Evolutionary conservation across 257 asterid genomes (phyloP), one percentile per base, ranked within the genome.

Genomic region (Anisodus tanguticus): DNA sequence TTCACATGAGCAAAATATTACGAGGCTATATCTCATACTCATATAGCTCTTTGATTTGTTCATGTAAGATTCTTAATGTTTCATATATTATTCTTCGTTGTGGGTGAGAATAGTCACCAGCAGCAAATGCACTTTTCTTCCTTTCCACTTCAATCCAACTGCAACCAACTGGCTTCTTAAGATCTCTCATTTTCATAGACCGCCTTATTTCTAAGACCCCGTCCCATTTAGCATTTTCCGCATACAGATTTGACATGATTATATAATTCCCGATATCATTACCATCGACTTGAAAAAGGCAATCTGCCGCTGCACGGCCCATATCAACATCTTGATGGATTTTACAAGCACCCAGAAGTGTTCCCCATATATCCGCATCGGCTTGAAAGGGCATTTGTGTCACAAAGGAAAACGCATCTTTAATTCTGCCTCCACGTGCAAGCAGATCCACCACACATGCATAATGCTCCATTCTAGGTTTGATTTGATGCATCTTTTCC

Each of bases 91-190:
- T 68, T 68, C 85, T 81, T 85, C 93, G 88, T 70, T 91, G 71
- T 8, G 93, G 92, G 86, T 94, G 98, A 88, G 90, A 92, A 79
- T 62, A 89, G 78, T 93, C 98, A 85, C 95, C 97, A 64, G 97
- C 97, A n/a, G 89, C 83, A 88, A 93, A 94, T 59, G 88, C 88
- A 82, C 82, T 88, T 82, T 91, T 93, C 71, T 83, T 85, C 72
- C 81, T 82, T 54, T 91, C 97, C 84, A 93, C 94, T 84, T 93
- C 97, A 86, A 93, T 90, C 98, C 97, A 94, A 90, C 98, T 94
- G 90, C 98, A 94, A 85, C 97, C 98, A 39, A 95, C 97, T 81
- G 97, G 94, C 92, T 93, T 95, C 88, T 93, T 92, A 87, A 91
- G 88, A 86, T 95, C 93, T 82, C 90, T 90, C 82, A 4, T 90